Evolutionary conservation across 306 rosid species (phyloP).

Genomic region (Trifolium pratense): DNA sequence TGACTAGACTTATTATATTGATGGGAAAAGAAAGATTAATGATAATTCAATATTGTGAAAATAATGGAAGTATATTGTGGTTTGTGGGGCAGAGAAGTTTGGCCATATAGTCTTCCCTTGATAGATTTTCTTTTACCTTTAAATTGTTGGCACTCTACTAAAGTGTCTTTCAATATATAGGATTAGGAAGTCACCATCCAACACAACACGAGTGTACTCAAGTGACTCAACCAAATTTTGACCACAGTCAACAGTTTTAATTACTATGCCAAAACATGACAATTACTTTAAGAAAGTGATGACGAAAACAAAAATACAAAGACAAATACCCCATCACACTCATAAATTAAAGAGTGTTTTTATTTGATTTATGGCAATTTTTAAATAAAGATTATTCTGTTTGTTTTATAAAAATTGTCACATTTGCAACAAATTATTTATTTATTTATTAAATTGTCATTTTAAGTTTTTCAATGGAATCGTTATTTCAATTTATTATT

Average conservation of each 20-base stretch:
- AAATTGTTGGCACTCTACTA: neutral
- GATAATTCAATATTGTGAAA: neutral
- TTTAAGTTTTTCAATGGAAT: no score
- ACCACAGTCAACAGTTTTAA: neutral
- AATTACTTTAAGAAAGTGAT: neutral
- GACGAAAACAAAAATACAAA: no score
- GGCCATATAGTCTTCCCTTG: neutral
- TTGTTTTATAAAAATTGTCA: no score
- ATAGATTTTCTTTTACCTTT: slow-evolving; percentile 9
- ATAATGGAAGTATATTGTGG: neutral
- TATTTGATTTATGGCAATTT: no score
- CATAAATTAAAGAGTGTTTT: no score
- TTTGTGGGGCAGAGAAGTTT: neutral
- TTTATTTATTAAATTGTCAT: no score
- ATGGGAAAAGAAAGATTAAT: neutral
- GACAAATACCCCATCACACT: no score
- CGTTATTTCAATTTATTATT: no score
- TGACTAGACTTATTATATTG: neutral
- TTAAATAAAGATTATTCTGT: no score
- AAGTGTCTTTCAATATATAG: slow-evolving; percentile 18
- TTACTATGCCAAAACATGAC: no score
- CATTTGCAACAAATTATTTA: no score
- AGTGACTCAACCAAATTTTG: neutral
- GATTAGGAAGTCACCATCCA: neutral
- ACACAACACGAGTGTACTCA: neutral